Base-by-base conservation (phyloP, 805 yeast genomes). In the Vanderwaltozyma verrucispora region DNA sequence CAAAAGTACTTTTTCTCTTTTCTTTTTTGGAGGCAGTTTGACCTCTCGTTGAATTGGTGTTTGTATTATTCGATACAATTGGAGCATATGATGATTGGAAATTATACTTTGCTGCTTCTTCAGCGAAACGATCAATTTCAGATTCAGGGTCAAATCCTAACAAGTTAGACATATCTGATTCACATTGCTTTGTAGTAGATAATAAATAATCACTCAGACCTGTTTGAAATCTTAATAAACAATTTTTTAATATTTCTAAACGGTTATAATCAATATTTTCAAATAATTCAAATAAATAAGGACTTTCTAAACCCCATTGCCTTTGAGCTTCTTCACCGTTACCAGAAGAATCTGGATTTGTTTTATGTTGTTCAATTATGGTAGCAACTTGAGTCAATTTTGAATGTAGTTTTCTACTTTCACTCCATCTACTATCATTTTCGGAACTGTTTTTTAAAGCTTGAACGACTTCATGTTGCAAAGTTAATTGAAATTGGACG, bases 281-380 rank as follows among this genome's bases (percentile, higher is more conserved):
- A 54, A 86, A 80, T 44, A 75, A 74, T 47, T 78, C 80, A 52
- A 84, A 81, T 32, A 81, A 74, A 38, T 71, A 75, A 3, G 94
- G 92, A 3, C 92, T 89, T 54, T 79, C 77, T 37, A 73, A 64
- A 43, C 76, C 79, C 95, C 95, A 86, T 49, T 74, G 71, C 25
- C 65, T 65, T 37, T 71, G 76, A 24, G 75, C 69, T 33, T 60
- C 56, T 13, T 51, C 56, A 33, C 64, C 59, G 41, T 56, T 64
- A 45, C 63, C 66, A 33, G 43, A 40, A 45, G 46, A 64, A 46
- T 63, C 67, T 63, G 54, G 53, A 28, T 45, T 42, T 45, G 45
- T 67, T 64, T 38, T 62, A 59, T 42, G 60, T 35, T 64, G 63
- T 39, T 67, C 74, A 40, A 65, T 59, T 16, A 47, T 50, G 33